Percentiles rank a stretch among this genome's conserved stretches.
Evolutionary conservation across 2,329 filamentous ascomycete species (phyloP).

Genomic region (Ophiocordyceps camponoti-saundersi): DNA sequence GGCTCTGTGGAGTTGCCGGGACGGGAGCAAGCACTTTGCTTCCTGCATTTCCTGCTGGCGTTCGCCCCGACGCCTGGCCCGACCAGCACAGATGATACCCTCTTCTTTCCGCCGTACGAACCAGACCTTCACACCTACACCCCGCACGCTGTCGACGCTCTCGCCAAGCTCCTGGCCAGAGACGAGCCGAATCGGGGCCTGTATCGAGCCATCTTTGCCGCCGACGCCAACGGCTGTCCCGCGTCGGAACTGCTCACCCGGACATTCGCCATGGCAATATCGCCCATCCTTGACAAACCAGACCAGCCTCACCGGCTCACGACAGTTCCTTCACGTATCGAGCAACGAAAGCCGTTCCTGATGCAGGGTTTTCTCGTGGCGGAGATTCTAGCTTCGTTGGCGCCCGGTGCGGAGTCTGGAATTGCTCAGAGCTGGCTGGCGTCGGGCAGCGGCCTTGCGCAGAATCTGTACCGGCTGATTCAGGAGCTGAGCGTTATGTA

Average conservation of each 20-base stretch:
- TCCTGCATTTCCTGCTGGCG: slow-evolving; percentile 76
- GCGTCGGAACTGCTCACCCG: slow-evolving; percentile 71
- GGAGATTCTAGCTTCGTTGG: slow-evolving; percentile 68
- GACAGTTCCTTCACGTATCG: slow-evolving; percentile 49
- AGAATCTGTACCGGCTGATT: slow-evolving; percentile 60
- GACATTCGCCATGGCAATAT: slow-evolving; percentile 74
- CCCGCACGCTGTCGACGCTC: slow-evolving; percentile 72
- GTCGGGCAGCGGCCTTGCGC: slow-evolving; percentile 68
- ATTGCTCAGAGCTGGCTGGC: slow-evolving; percentile 68
- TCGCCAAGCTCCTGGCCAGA: slow-evolving; percentile 80
- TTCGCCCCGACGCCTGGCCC: slow-evolving; percentile 73
- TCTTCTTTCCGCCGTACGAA: slow-evolving; percentile 70
- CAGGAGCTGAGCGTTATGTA: slow-evolving; percentile 52
- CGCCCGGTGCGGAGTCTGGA: slow-evolving; percentile 51
- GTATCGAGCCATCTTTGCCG: slow-evolving; percentile 66
- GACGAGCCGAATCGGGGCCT: slow-evolving; percentile 84
- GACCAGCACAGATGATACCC: slow-evolving; percentile 30
- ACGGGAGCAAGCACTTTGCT: slow-evolving; percentile 70
- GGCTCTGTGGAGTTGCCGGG: slow-evolving; percentile 65
- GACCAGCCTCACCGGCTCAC: slow-evolving; percentile 35
- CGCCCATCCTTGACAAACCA: slow-evolving; percentile 57
- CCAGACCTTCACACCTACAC: slow-evolving; percentile 73
- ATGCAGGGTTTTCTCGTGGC: slow-evolving; percentile 86
- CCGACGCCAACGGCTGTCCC: slow-evolving; percentile 46
- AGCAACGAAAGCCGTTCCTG: slow-evolving; percentile 71